Evolutionary conservation across 2,329 filamentous ascomycete genomes (phyloP), one percentile per base, ranked within the genome.

Genomic region (Gnomoniopsis sp.): DNA sequence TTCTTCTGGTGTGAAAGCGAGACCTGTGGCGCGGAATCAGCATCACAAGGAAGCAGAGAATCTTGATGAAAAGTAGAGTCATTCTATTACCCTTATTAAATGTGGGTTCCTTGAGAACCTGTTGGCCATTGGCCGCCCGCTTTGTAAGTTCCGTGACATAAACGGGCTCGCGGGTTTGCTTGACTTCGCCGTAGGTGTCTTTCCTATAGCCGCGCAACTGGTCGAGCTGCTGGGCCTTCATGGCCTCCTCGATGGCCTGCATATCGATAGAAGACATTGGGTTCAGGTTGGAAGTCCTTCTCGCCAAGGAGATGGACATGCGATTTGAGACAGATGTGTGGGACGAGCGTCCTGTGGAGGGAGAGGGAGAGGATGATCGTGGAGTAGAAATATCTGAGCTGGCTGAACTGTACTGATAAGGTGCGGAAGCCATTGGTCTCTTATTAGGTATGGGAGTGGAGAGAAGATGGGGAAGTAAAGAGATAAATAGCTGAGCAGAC

Each of bases 1-100:
- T 73, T 88, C 81, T 64, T 87, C 84, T 36, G 85, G 85, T 15
- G 79, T 83, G 70, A 88, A 88, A 44, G 84, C 82, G 53, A 87
- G 81, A 66, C 85, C 85, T 88, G 65, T 19, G 15, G 4, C 19
- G 33, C 4, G 6, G 12, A 1, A 17, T 61, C 19, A 61, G 49
- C 33, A 50, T 53, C 11, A 19, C 30, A 17, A 22, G 26, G 14
- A 19, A 15, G 3, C n/a, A 14, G 11, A 11, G 22, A 2, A 14
- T 15, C n/a, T 15, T 19, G 17, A 7, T 38, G 33, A 22, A 1
- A 17, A 22, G 21, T 17, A 17, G 19, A 10, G 15, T 17, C 23
- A 15, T 14, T 15, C 15, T 4, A 6, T 69, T 74, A 86, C 85
- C 84, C 77, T 86, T 87, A 69, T 88, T 88, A 83, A 84, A 87